A percentile compares a stretch with the other conserved stretches of the same genome.
phyloP scores from a whole-genome alignment of 164 flowering plant species.

The grape (Vitis vinifera) region ASM3070453v1 NC_081815.1:19777001-19777500 shows the following conservation, averaged over 20 bases:
- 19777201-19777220: conserved; percentile 42
- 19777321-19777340: conserved; percentile 54
- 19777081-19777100: not conserved
- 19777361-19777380: conserved; percentile 51
- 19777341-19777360: conserved; percentile 52
- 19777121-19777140: conserved; percentile 34
- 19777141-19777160: conserved; percentile 33
- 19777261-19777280: conserved; percentile 34
- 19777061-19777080: not conserved
- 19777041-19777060: not conserved
- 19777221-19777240: conserved; percentile 44
- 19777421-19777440: no score
- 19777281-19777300: conserved; percentile 40
- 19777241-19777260: conserved; percentile 44
- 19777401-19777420: not conserved
- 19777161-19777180: conserved; percentile 12
- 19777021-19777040: not conserved
- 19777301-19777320: conserved; percentile 51
- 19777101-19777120: conserved; percentile 37
- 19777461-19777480: not conserved
- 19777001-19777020: conserved; percentile 32
- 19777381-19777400: conserved; percentile 7
- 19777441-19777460: not conserved
- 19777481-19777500: conserved; percentile 41
- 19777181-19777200: conserved; percentile 15